Evolutionary conservation across 805 yeast genomes (phyloP).

Genomic region (Yamadazyma laniorum): DNA sequence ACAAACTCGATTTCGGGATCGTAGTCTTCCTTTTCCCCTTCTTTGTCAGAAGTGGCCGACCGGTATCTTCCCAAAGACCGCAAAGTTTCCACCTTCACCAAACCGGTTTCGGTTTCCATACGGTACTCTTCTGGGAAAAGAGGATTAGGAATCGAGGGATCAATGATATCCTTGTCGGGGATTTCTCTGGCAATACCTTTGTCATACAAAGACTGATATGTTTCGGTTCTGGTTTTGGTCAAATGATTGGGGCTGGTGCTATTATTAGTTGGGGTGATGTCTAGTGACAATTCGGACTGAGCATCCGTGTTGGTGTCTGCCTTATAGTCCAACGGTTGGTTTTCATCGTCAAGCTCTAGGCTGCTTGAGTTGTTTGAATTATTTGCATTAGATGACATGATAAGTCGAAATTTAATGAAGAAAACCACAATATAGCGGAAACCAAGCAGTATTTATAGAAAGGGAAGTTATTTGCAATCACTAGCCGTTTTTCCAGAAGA

Average conservation of each 20-base stretch:
- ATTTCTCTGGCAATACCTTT: slow-evolving; percentile 57
- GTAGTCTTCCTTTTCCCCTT: slow-evolving; percentile 18
- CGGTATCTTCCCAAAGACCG: slow-evolving; percentile 58
- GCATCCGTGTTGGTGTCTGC: slow-evolving; percentile 11
- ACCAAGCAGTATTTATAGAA: too few species aligned
- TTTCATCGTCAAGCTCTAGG: slow-evolving; percentile 5
- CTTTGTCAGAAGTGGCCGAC: slow-evolving; percentile 1
- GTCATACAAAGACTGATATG: slow-evolving; percentile 63
- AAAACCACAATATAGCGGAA: too few species aligned
- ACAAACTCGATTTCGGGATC: slow-evolving; percentile 80
- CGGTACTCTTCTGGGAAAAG: slow-evolving; percentile 93
- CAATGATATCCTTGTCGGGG: slow-evolving; percentile 51
- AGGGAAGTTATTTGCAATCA: slow-evolving; percentile 2
- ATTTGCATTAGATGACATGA: not conserved
- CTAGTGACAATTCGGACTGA: slow-evolving; percentile 11
- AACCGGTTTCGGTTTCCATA: slow-evolving; percentile 82
- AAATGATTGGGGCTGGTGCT: slow-evolving; percentile 6
- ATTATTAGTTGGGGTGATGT: slow-evolving; percentile 6
- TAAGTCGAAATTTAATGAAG: too few species aligned
- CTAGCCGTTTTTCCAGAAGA: slow-evolving; percentile 4
- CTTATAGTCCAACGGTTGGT: slow-evolving; percentile 10
- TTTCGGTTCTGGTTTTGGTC: slow-evolving; percentile 55
- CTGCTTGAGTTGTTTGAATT: slow-evolving; percentile 8
- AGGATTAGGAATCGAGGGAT: slow-evolving; percentile 52
- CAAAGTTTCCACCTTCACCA: slow-evolving; percentile 77